Base-by-base conservation (phyloP, 768 basidiomycete species). In the Leccinum subtestaceum region DNA sequence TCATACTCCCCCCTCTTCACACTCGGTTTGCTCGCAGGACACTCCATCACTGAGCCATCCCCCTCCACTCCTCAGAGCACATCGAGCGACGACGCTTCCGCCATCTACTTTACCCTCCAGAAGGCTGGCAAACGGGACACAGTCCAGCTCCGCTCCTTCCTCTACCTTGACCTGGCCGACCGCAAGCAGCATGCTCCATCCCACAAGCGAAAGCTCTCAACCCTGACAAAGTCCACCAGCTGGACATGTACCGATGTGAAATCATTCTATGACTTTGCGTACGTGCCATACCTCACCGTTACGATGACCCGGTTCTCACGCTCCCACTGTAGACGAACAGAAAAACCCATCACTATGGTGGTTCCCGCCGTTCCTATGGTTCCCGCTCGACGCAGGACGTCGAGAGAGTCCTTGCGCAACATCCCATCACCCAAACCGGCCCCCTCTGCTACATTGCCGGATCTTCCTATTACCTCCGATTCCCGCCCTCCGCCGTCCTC, bases 81-180 rank as follows among this genome's bases (percentile, higher is more conserved):
- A 3, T 55, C 61, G 15, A 29, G 59, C 29, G 32, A 68, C 6
- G 70, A 70, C 3, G 67, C 72, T 4, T 77, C 79, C 5, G 70
- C 79, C 11, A 76, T 82, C 66, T 82, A 82, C 66, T 78, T 81
- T 58, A 81, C 81, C 1, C 67, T 81, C 46, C 76, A 78, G 62
- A 72, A 77, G 15, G 59, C 63, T 45, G 43, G 10, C 40, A 74
- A 73, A 53, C 75, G 78, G 32, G 76, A 79, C 66, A 60, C 70
- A 3, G 57, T 64, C 48, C 73, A 80, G 60, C 75, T 70, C 60
- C 80, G 82, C 45, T 88, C 87, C 3, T 88, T 88, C 69, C 80
- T 89, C 53, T 88, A 83, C 36, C 80, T 89, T 56, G 87, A 89
- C 69, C 78, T 87, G 4, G 87, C 86, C 40, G 83, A 85, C 68